Evolutionary conservation across 2,329 filamentous ascomycete species (phyloP), one percentile per base, ranked within the genome.

Genomic region (Talaromyces sp.): DNA sequence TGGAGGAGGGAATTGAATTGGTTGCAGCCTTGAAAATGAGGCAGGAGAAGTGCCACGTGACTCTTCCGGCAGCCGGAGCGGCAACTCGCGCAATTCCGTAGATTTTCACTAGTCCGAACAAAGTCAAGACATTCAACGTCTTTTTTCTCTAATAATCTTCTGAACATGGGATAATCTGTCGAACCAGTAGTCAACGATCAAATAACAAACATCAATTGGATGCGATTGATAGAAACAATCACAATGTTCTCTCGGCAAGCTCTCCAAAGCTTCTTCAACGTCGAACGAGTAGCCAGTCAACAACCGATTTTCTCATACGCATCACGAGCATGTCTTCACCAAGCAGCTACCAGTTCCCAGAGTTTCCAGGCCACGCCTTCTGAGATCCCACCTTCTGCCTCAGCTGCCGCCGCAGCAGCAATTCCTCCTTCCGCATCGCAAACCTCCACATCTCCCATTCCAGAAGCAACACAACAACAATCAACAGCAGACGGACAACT

Each of bases 251-350:
- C 72, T 51, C 69, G 73, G 61, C 67, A 72, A 13, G 64, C 69
- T 58, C 62, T 73, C 54, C 62, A 60, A 57, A 66, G 64, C 64
- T 67, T 61, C 48, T 67, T 63, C 61, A 62, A 69, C 60, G 21
- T 66, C 60, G 63, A 69, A 63, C 63, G 62, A 57, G 35, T 35
- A 28, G 31, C 59, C n/a, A 48, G 43, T 28, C 31, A 41, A 28
- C 48, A 56, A 31, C 52, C 45, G 36, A 40, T 61, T 65, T 35
- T 63, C 63, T 41, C 64, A 56, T 39, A 59, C 63, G 65, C 63
- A 63, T 65, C 70, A 67, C 73, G 75, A 66, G 74, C 73, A 65
- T 72, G 68, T 61, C 70, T 79, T 25, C 75, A 77, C 62, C 72
- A 76, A 66, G 67, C 69, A 54, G 67, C 72, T 21, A 65, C 64